Base-by-base conservation (phyloP, 768 basidiomycete species). In the Podaxis sp. region DNA sequence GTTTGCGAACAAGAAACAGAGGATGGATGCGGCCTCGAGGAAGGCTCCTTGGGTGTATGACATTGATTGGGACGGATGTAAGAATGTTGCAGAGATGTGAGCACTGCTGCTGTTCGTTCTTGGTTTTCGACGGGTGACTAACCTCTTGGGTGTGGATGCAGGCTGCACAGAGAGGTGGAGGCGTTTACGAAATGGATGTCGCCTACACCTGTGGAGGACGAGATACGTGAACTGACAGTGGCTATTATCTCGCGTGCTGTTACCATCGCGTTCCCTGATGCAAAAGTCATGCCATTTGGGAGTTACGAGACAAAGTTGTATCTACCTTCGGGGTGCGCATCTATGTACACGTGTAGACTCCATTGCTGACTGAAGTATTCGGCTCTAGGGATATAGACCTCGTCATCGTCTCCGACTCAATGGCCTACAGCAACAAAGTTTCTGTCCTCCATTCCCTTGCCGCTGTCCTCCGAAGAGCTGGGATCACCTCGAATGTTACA, bases 261-360 rank as follows among this genome's bases (percentile, higher is more conserved):
- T 50, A 75, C 74, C 5, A 67, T 73, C n/a, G 70, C 77, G 9
- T 97, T 92, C 75, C 83, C 87, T 0, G 93, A 95, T 66, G 93
- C 94, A 7, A 74, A 80, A 36, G 88, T 98, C 2, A 74, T 83
- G 60, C 90, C 95, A 1, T 99, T 98, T 71, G 97, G 97, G 21
- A 93, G 90, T 69, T 96, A 88, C 71, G 87, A 91, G 69, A 98
- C 96, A 5, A 93, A 93, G 68, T 77, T 98, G 13, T 99, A 98
- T 71, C 81, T 98, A 21, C 96, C 97, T 3, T 77, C 84, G 55
- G 95, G 95, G 95, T 97, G 72, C 68, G 90, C 52, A 55, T 66
- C 10, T 23, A 36, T 52, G 27, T 3, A 5, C n/a, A 32, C 61
- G 16, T 51, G 42, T 36, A 18, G 9, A 50, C 18, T 40, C 61